Conservation (phyloP, 176 grass and related monocot species). For the Calamus simplicifolius region DNA sequence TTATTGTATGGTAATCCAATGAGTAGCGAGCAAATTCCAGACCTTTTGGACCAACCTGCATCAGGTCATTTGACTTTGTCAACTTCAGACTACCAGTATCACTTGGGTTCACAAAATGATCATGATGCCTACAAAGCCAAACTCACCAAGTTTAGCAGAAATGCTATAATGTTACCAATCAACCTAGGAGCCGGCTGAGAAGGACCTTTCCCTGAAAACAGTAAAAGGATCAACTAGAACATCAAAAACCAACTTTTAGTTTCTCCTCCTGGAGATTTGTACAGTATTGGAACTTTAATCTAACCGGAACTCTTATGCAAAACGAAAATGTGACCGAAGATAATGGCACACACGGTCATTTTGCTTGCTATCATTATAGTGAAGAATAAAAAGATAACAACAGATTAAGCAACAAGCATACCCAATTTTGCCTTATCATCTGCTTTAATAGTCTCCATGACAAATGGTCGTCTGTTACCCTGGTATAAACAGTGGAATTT, state of each 20-base stretch:
- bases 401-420: conserved; percentile 9
- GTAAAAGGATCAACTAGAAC: neutral
- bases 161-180: conserved; percentile 73
- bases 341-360: no score
- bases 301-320: no score
- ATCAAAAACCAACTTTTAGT: no score
- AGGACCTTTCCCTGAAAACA: conserved; percentile 70
- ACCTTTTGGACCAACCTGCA: conserved; percentile 85
- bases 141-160: conserved; percentile 72
- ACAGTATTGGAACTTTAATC: no score
- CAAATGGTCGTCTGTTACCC: conserved; percentile 74
- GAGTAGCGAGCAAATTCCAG: conserved; percentile 97
- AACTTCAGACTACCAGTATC: no score
- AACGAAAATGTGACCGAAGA: no score
- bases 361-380: no score
- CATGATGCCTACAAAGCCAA: neutral
- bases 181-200: conserved; percentile 63
- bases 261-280: no score
- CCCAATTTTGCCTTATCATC: conserved; percentile 89
- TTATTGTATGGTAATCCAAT: conserved; percentile 83
- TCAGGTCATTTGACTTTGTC: neutral
- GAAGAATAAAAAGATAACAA: no score
- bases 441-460: conserved; percentile 92
- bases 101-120: no score
- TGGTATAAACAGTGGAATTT: conserved; percentile 20